phyloP scores from a whole-genome alignment of 2,329 filamentous ascomycete species.

The Cephalotrichum gorgonifer region DNA sequence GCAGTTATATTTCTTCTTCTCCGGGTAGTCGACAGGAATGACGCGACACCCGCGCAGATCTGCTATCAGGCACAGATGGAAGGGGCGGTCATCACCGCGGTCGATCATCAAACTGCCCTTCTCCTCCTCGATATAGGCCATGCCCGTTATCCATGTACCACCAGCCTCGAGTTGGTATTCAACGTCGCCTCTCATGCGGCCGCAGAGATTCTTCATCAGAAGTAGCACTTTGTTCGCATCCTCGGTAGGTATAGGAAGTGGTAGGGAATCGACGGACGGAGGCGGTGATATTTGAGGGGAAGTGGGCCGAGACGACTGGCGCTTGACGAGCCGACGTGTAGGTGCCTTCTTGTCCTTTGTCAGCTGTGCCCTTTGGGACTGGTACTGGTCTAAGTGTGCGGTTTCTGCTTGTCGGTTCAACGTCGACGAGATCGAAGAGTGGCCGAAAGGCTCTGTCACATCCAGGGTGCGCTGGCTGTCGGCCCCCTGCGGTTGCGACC shows the following conservation, averaged over 20 bases:
- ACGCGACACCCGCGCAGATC: constrained; percentile 68
- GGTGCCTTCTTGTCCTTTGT: constrained; percentile 33
- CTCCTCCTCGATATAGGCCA: constrained; percentile 69
- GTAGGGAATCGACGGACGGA: constrained; percentile 50
- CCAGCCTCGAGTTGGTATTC: constrained; percentile 56
- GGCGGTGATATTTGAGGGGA: constrained; percentile 44
- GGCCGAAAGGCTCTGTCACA: constrained; percentile 30
- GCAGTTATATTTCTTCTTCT: constrained; percentile 30
- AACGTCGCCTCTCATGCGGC: constrained; percentile 69
- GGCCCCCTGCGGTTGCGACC: constrained; percentile 40
- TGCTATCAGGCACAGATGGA: constrained; percentile 56
- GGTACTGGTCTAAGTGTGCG: constrained; percentile 13
- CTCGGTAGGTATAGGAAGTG: constrained; percentile 48
- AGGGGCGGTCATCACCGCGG: constrained; percentile 53
- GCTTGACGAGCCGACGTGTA: constrained; percentile 44
- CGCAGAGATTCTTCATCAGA: constrained; percentile 68
- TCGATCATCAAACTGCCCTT: constrained; percentile 67
- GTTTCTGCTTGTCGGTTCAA: background rate
- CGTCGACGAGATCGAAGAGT: constrained; percentile 25
- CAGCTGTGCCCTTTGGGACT: constrained; percentile 13
- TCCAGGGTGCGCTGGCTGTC: constrained; percentile 31
- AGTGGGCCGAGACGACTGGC: constrained; percentile 43
- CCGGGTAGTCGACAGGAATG: constrained; percentile 38
- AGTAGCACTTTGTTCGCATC: constrained; percentile 63
- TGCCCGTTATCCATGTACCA: constrained; percentile 58